Percentiles rank a stretch among this genome's conserved stretches.
Conservation (phyloP, 2,329 filamentous ascomycete genomes). For the Cladosporium sphaerospermum region DNA sequence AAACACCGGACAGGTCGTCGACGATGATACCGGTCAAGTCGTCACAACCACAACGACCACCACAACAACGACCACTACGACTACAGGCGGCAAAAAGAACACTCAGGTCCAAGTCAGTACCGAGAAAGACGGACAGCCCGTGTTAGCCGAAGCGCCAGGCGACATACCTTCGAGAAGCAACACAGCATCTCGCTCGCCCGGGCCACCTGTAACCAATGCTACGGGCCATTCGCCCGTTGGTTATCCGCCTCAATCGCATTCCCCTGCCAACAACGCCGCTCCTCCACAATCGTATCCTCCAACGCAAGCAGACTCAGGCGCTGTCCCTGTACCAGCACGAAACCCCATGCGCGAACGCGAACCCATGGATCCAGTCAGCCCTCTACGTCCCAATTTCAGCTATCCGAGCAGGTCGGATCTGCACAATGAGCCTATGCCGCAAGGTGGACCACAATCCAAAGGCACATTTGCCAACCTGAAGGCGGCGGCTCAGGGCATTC, state of each 20-base stretch:
- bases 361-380: slow-evolving; percentile 8
- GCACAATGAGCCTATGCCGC: slow-evolving; percentile 6
- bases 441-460: slow-evolving; percentile 1
- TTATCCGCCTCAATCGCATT: not conserved
- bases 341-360: slow-evolving; percentile 10
- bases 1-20: slow-evolving; percentile 25
- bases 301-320: not conserved
- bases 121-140: slow-evolving; percentile 4
- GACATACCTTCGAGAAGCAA: slow-evolving; percentile 9
- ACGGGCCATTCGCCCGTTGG: not conserved
- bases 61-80: slow-evolving; percentile 28
- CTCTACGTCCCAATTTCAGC: slow-evolving; percentile 13
- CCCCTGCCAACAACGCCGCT: not conserved
- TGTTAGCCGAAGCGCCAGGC: slow-evolving; percentile 14
- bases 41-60: slow-evolving; percentile 27
- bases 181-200: slow-evolving; percentile 1
- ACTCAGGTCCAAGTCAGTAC: slow-evolving; percentile 17
- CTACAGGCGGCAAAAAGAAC: slow-evolving; percentile 16
- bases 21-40: slow-evolving; percentile 26
- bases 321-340: slow-evolving; percentile 1
- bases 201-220: not conserved
- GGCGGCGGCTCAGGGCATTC: slow-evolving; percentile 26
- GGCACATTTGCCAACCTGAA: slow-evolving; percentile 22
- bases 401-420: slow-evolving; percentile 11
- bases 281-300: not conserved